phyloP scores from a whole-genome alignment of 2,329 filamentous ascomycete genomes.

The Epichloe scottii region DNA sequence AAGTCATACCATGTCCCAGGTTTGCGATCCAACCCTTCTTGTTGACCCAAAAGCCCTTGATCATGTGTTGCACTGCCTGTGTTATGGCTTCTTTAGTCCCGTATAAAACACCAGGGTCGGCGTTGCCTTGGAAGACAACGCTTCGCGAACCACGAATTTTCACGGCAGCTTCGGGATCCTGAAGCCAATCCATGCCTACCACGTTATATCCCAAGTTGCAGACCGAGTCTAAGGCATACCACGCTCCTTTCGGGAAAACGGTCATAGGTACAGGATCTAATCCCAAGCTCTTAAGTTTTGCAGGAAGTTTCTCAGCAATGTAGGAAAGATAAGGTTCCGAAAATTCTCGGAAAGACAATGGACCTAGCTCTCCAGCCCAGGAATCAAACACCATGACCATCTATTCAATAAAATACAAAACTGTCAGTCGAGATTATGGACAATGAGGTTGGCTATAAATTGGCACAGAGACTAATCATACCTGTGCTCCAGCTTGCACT shows the following conservation, averaged over 20 bases:
- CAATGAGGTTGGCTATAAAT: background rate
- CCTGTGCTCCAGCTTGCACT: constrained; percentile 85
- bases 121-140: constrained; percentile 83
- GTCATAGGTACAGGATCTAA: constrained; percentile 86
- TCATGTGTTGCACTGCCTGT: constrained; percentile 71
- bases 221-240: constrained; percentile 81
- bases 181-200: constrained; percentile 88
- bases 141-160: constrained; percentile 62
- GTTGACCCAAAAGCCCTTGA: constrained; percentile 64
- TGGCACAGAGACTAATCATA: constrained; percentile 20
- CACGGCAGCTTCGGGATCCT: constrained; percentile 75
- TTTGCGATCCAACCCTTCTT: constrained; percentile 96
- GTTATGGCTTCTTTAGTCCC: constrained; percentile 74
- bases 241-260: constrained; percentile 94
- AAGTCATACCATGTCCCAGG: constrained; percentile 64
- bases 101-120: constrained; percentile 87
- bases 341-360: constrained; percentile 70
- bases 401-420: constrained; percentile 24
- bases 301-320: constrained; percentile 71
- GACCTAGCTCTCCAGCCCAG: constrained; percentile 90
- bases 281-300: constrained; percentile 58
- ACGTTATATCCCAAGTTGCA: constrained; percentile 88
- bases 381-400: constrained; percentile 96
- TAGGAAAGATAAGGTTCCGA: constrained; percentile 75
- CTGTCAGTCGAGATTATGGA: background rate